Evolutionary conservation across 441 rosid species (phyloP).

Genomic region (Aquilaria agallochum): DNA sequence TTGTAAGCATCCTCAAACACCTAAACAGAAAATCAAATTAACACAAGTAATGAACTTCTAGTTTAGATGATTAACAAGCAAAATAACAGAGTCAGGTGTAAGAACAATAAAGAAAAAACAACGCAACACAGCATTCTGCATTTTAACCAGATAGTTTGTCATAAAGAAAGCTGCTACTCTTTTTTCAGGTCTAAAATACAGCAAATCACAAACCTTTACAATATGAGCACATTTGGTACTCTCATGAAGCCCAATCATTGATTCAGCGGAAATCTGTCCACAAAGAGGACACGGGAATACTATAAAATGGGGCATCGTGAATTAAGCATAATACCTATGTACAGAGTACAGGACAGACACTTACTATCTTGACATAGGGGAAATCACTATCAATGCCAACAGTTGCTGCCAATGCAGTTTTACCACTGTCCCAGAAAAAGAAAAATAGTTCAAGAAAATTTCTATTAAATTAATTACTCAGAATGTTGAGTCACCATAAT

Average conservation of each 20-base stretch:
- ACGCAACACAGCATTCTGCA: conserved; percentile 2
- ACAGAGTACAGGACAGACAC: conserved; percentile 19
- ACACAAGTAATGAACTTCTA: conserved; percentile 4
- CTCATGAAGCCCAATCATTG: conserved; percentile 97
- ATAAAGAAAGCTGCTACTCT: background rate
- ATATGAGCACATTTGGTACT: conserved; percentile 94
- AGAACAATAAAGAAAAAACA: conserved; percentile 11
- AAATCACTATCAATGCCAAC: conserved; percentile 94
- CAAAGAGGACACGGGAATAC: conserved; percentile 9
- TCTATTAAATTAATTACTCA: background rate
- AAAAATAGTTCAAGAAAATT: background rate
- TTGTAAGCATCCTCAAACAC: conserved; percentile 98
- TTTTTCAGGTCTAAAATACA: conserved; percentile 1
- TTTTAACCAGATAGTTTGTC: conserved; percentile 1
- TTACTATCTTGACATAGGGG: conserved; percentile 96
- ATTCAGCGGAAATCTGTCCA: conserved; percentile 82
- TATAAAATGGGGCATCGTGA: background rate
- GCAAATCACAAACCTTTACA: conserved; percentile 62
- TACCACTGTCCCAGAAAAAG: conserved; percentile 61
- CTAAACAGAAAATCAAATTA: conserved; percentile 29
- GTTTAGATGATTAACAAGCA: background rate
- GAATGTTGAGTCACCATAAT: conserved; percentile 10
- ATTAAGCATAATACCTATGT: conserved; percentile 1
- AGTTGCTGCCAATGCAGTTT: conserved; percentile 94
- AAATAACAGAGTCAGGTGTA: conserved; percentile 11